Evolutionary conservation across 345 rosid genomes (phyloP).

Genomic region (Arabis hirsuta): DNA sequence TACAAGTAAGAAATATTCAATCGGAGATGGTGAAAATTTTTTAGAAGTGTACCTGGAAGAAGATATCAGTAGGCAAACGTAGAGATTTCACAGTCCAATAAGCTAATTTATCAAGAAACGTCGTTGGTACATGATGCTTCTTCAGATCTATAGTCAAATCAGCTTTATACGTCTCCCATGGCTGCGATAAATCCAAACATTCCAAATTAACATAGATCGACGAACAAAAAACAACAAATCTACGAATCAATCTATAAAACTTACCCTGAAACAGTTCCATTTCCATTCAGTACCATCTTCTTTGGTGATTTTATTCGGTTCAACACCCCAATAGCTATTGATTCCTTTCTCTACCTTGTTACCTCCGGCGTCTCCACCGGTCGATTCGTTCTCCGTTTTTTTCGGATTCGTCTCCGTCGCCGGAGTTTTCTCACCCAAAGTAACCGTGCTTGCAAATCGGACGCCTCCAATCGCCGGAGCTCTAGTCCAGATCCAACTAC

Average conservation of each 20-base stretch:
- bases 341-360: slow-evolving; percentile 43
- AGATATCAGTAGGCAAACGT: slow-evolving; percentile 70
- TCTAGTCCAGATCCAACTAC: slow-evolving; percentile 27
- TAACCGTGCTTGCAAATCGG: slow-evolving; percentile 36
- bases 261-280: slow-evolving; percentile 67
- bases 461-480: slow-evolving; percentile 33
- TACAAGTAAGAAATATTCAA: too few species aligned
- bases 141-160: slow-evolving; percentile 65
- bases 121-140: slow-evolving; percentile 66
- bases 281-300: slow-evolving; percentile 68
- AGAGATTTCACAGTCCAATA: slow-evolving; percentile 72
- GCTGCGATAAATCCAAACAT: slow-evolving; percentile 7
- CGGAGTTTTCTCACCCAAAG: slow-evolving; percentile 31
- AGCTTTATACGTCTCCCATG: slow-evolving; percentile 61
- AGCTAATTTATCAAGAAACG: slow-evolving; percentile 61
- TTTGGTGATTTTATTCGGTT: slow-evolving; percentile 49
- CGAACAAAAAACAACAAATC: not conserved
- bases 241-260: not conserved
- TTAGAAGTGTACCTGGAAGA: slow-evolving; percentile 61
- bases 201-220: not conserved
- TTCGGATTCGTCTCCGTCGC: slow-evolving; percentile 7
- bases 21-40: too few species aligned
- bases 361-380: slow-evolving; percentile 33
- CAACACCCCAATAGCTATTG: slow-evolving; percentile 63
- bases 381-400: slow-evolving; percentile 7